Base-by-base conservation (phyloP, 352 stramenopile species). In the Globisporangium mamillatum region DNA sequence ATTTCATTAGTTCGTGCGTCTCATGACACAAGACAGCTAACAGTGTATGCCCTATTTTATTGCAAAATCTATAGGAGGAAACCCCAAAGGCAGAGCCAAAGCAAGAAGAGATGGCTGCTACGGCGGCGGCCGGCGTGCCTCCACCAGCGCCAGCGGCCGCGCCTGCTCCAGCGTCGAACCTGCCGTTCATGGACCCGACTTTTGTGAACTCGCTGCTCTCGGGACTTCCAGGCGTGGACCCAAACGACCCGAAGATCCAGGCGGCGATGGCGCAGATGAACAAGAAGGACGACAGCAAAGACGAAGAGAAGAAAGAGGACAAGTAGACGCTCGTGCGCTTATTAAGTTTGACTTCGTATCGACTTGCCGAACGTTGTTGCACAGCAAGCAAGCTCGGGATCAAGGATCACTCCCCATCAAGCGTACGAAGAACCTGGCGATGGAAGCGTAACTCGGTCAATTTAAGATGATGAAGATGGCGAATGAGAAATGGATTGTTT, bases 191-290 rank as follows among this genome's bases (percentile, higher is more conserved):
- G 80, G 92, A 97, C 67, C 86, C 91, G 8, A 84, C 81, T 44
- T 97, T 97, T 64, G 91, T 98, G 67, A 93, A 94, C 71, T 92
- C 88, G 50, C 71, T 98, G 66, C 78, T 98, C 46, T 91, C 79
- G n/a, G 86, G 89, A 18, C 75, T 97, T 27, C 89, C 88, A 18
- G 92, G 92, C 59, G 92, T 97, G 66, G 93, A 98, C 73, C 85
- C 86, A 36, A 97, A 97, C 74, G 91, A 98, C 73, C 92, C 93
- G 4, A 92, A 97, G 72, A 97, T 98, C 74, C 78, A 96, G 61
- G 92, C 88, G 3, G 91, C 90, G 10, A 97, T 98, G 85, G 84
- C 84, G 44, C 85, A 96, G 74, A 89, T 96, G 76, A 86, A 77
- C 58, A 90, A 91, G 71, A 88, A 91, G 67, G 76, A 90, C 64